phyloP scores from a whole-genome alignment of 139 green algal species.

The Tetradesmus lagerheimii region DNA sequence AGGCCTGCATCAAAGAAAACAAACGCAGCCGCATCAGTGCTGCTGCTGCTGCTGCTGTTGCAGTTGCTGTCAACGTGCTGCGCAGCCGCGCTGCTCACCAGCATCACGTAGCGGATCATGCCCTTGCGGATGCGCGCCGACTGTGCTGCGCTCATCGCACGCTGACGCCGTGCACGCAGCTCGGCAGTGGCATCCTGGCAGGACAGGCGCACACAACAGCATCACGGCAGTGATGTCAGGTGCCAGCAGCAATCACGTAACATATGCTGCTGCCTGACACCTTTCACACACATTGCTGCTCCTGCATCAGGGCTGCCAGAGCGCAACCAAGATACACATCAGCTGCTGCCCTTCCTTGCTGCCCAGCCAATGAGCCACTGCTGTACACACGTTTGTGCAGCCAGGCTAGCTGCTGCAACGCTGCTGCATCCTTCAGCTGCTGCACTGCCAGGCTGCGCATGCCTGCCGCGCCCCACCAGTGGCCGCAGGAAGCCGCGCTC shows the following conservation, averaged over 20 bases:
- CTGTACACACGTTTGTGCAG: too few relatives aligned
- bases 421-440: too few relatives aligned
- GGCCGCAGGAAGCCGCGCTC: constrained; percentile 83
- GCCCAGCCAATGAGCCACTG: too few relatives aligned
- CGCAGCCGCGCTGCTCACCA: constrained; percentile 58
- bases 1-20: too few relatives aligned
- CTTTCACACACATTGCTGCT: too few relatives aligned
- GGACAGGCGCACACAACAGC: background rate
- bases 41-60: background rate
- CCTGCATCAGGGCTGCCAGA: too few relatives aligned
- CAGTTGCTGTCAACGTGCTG: background rate
- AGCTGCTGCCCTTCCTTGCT: too few relatives aligned
- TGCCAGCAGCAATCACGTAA: too few relatives aligned
- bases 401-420: background rate
- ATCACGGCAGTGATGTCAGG: background rate
- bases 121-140: constrained; percentile 85
- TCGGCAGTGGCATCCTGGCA: constrained; percentile 76
- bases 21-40: background rate
- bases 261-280: too few relatives aligned
- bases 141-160: constrained; percentile 63
- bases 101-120: constrained; percentile 93
- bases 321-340: too few relatives aligned
- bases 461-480: constrained; percentile 74
- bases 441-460: background rate
- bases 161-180: constrained; percentile 71